Conservation (phyloP, 257 asterid genomes). For the Gentiana macrophylla region DNA sequence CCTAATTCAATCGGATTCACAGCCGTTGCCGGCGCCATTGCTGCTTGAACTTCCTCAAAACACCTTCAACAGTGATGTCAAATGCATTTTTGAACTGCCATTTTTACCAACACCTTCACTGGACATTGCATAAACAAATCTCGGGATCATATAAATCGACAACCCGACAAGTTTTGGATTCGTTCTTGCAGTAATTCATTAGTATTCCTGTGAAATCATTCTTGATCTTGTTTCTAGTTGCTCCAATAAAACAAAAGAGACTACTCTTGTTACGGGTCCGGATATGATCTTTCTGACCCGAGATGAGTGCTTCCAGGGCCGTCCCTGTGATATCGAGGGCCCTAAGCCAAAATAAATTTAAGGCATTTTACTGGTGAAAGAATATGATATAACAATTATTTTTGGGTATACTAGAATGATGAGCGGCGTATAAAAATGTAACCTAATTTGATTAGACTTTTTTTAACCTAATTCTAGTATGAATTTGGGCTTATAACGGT, state of each 20-base stretch:
- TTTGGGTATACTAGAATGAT: too few species aligned
- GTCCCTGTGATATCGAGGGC: constrained; percentile 22
- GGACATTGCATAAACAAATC: constrained; percentile 28
- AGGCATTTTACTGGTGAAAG: too few species aligned
- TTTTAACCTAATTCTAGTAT: too few species aligned
- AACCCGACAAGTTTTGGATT: constrained; percentile 19
- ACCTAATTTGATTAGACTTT: too few species aligned
- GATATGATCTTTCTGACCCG: constrained; percentile 1
- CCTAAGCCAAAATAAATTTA: too few species aligned
- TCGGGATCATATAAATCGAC: constrained; percentile 21
- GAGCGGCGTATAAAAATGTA: too few species aligned
- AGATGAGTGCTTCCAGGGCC: constrained; percentile 13
- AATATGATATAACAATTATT: too few species aligned
- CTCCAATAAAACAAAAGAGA: constrained; percentile 44
- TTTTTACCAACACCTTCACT: constrained; percentile 14
- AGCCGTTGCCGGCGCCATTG: neutral
- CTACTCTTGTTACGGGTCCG: neutral
- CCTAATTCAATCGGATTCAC: too few species aligned
- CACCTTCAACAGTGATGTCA: constrained; percentile 44
- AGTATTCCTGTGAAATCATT: constrained; percentile 41
- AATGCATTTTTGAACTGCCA: constrained; percentile 25
- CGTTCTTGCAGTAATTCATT: constrained; percentile 32
- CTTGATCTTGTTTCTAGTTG: constrained; percentile 37
- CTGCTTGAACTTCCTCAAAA: constrained; percentile 25
- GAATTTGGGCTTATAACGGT: too few species aligned